Conservation (phyloP, 441 rosid genomes). For the Pelargonium myrrhifolium region DNA sequence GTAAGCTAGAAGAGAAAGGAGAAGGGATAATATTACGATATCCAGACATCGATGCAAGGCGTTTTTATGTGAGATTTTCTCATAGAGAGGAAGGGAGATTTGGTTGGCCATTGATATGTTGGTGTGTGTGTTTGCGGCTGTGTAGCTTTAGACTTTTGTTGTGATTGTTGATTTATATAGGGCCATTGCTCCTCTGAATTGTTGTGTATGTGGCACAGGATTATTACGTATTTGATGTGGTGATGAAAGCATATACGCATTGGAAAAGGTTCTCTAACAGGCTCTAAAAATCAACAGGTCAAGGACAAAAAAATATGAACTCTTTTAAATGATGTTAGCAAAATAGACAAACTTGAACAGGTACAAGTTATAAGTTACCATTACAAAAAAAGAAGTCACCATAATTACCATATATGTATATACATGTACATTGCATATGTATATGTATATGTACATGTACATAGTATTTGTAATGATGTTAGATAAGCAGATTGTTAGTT, state of each 20-base stretch:
- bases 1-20: constrained; percentile 36
- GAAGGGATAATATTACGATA: constrained; percentile 34
- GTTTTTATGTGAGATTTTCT: constrained; percentile 26
- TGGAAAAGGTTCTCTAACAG: background rate
- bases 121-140: constrained; percentile 1
- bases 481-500: too few relatives aligned
- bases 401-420: too few relatives aligned
- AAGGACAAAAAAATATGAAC: background rate
- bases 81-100: constrained; percentile 25
- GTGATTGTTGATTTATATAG: background rate
- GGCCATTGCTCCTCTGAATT: background rate
- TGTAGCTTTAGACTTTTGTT: background rate
- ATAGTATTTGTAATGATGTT: too few relatives aligned
- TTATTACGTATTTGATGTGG: background rate
- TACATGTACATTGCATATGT: too few relatives aligned
- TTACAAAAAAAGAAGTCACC: background rate
- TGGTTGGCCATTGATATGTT: constrained; percentile 18
- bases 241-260: background rate
- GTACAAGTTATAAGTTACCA: background rate
- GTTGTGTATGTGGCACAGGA: background rate
- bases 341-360: background rate
- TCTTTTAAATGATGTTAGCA: background rate
- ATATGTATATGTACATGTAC: background rate
- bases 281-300: background rate
- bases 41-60: constrained; percentile 33